Percentiles rank a stretch among this genome's conserved stretches.
Conservation (phyloP, 2,329 filamentous ascomycete species). For the Apiospora arundinis region DNA sequence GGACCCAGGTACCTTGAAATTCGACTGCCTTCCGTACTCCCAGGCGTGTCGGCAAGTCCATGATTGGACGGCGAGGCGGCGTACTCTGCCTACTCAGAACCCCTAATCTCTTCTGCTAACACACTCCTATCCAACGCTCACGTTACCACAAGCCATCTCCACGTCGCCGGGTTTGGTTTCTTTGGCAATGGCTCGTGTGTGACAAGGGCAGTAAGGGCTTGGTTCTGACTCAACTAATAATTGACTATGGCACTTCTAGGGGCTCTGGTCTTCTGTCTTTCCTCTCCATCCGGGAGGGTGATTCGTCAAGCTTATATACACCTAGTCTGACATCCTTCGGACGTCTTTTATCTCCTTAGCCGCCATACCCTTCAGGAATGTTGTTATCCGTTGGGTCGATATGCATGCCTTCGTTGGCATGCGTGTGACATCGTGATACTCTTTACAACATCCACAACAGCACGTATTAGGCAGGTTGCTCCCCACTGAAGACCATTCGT, state of each 20-base stretch:
- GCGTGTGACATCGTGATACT: too few species aligned
- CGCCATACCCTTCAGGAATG: neutral
- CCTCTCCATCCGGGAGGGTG: neutral
- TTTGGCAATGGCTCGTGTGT: too few species aligned
- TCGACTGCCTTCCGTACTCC: too few species aligned
- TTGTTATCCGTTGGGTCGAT: neutral
- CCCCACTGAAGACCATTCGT: too few species aligned
- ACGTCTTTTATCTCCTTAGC: neutral
- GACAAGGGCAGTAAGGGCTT: slow-evolving; percentile 6
- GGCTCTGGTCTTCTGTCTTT: slow-evolving; percentile 2
- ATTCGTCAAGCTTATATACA: neutral
- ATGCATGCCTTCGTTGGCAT: neutral
- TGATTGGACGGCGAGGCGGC: neutral
- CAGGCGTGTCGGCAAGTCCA: neutral
- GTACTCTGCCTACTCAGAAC: neutral
- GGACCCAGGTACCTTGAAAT: too few species aligned
- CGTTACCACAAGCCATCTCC: neutral
- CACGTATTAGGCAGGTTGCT: too few species aligned
- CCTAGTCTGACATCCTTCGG: neutral
- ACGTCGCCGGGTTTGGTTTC: too few species aligned
- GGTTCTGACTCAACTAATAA: neutral
- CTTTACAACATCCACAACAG: too few species aligned
- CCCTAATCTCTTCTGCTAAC: neutral
- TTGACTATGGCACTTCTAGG: slow-evolving; percentile 4
- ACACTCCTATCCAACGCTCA: neutral